Conservation (phyloP, 306 rosid genomes). For the Gynostemma pentaphyllum region DNA sequence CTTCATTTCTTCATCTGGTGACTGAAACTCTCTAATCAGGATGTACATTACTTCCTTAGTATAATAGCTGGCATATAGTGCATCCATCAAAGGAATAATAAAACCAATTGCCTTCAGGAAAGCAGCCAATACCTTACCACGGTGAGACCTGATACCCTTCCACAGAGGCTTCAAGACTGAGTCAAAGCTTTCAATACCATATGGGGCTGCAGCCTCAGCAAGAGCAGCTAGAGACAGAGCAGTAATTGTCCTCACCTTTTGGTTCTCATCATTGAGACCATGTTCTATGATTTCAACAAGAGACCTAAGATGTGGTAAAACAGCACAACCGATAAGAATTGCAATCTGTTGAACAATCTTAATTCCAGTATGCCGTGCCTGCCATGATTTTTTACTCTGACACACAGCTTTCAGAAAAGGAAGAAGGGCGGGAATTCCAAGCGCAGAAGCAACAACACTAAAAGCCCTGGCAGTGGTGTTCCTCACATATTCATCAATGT, state of each 20-base stretch:
- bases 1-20: conserved; percentile 99
- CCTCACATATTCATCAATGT: conserved; percentile 87
- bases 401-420: conserved; percentile 93
- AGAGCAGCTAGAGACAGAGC: conserved; percentile 92
- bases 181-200: conserved; percentile 95
- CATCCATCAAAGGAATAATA: conserved; percentile 92
- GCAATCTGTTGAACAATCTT: conserved; percentile 99
- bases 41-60: conserved; percentile 91
- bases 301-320: conserved; percentile 77
- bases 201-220: conserved; percentile 96
- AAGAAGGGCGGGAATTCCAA: conserved; percentile 85
- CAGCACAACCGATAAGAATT: conserved; percentile 90
- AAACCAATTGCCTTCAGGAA: conserved; percentile 91
- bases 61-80: conserved; percentile 81
- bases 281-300: conserved; percentile 89
- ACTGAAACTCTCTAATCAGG: conserved; percentile 85
- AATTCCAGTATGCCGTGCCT: conserved; percentile 91
- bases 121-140: conserved; percentile 93
- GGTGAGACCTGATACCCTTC: conserved; percentile 96
- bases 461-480: conserved; percentile 93
- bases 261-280: conserved; percentile 87
- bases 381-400: conserved; percentile 99
- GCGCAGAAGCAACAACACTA: conserved; percentile 94
- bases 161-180: conserved; percentile 85
- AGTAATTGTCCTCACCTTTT: conserved; percentile 91